These are phyloP conservation scores for Carex parvula DNA, from an alignment of 176 grass and related monocot species.

Conservation along the genomic window DNA sequence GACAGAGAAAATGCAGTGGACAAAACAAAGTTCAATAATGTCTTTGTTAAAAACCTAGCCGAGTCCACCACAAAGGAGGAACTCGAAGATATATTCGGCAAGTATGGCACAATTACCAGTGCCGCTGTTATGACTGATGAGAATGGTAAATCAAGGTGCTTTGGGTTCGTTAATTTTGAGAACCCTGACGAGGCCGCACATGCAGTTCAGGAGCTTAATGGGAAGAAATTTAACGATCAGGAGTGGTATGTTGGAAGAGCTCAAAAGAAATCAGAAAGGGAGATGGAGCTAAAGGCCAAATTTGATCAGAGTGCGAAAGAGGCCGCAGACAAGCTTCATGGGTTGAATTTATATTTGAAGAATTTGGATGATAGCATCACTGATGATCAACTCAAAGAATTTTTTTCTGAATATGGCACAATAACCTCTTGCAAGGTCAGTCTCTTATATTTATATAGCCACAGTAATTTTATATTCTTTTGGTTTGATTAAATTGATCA, in stretches of 20 bases:
- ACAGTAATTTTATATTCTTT: not conserved
- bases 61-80: conserved; percentile 75
- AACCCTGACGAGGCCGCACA: conserved; percentile 53
- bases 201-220: conserved; percentile 75
- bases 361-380: conserved; percentile 84
- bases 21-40: conserved; percentile 77
- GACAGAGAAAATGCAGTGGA: conserved; percentile 66
- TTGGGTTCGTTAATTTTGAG: conserved; percentile 84
- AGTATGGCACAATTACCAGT: conserved; percentile 80
- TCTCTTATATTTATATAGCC: conserved; percentile 3
- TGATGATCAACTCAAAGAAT: conserved; percentile 67
- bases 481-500: not conserved
- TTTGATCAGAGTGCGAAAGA: conserved; percentile 83
- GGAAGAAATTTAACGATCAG: conserved; percentile 73
- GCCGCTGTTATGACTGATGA: conserved; percentile 60
- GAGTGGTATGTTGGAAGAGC: conserved; percentile 82
- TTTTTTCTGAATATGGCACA: conserved; percentile 63
- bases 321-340: conserved; percentile 68
- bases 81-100: conserved; percentile 48
- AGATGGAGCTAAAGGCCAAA: conserved; percentile 67
- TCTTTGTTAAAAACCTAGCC: conserved; percentile 84
- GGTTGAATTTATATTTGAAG: conserved; percentile 84
- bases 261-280: conserved; percentile 83
- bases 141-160: conserved; percentile 84
- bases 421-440: conserved; percentile 91